Evolutionary conservation across 805 yeast species (phyloP), one percentile per base, ranked within the genome.

Genomic region (Ogataea nonfermentans): DNA sequence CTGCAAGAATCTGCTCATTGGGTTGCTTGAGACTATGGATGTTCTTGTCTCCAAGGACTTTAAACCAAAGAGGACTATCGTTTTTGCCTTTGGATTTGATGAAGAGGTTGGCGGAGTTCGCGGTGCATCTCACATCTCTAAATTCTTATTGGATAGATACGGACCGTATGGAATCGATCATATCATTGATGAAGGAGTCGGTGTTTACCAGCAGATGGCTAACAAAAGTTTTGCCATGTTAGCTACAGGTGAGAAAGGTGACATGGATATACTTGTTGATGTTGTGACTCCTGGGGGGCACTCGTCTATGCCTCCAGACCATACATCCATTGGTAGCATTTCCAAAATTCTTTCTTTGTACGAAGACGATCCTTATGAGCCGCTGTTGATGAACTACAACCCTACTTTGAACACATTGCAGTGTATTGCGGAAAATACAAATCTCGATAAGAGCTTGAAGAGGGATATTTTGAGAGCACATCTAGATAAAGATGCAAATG

Each of bases 271-370:
- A 26, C 53, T 25, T 15, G 62, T 80, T 13, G 80, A 79, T 41
- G 60, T 80, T 32, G 57, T 58, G 24, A 71, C 79, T 9, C 74
- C 73, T 4, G 83, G 82, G 32, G 82, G 82, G 1, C 82, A 77
- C 48, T 74, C 81, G 0, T 74, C 81, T 2, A 57, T 72, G 19
- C 81, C 82, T 11, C 79, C 76, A 14, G 81, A 76, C 32, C 93
- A 86, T 55, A 84, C 95, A 4, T 73, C 84, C 2, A 84, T 87
- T 61, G 95, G 93, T 9, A 72, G 86, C 25, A 66, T 81, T 36
- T 69, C 87, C 2, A 78, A 81, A 41, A 65, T 85, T 40, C 67
- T 81, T 9, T 59, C 66, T 8, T 49, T 58, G 12, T 65, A 86
- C 28, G 95, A 88, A 58, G 57, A 61, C 9, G 71, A 75, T 44